Base-by-base conservation (phyloP, 2,329 filamentous ascomycete species). In the Zalaria obscura region DNA sequence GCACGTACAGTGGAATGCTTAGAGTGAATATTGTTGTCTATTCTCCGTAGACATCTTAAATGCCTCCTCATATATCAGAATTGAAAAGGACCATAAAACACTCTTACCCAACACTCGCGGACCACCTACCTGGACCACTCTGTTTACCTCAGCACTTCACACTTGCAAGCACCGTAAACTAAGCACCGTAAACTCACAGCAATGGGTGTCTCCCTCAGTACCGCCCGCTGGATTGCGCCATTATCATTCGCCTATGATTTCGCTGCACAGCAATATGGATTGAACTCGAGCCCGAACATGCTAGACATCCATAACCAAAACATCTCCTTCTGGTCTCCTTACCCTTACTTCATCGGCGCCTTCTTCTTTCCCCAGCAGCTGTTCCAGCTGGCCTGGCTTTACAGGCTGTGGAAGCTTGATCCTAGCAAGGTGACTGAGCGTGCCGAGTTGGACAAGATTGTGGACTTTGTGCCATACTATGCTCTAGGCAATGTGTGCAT, bases 281-380 rank as follows among this genome's bases (percentile, higher is more conserved):
- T 78, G 55, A 63, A 73, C 28, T 67, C 66, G 31, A 61, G 54
- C 0, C 73, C 73, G 0, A 75, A 70, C 47, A 77, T 77, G 74
- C 69, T 75, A 48, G 68, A 75, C 39, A 62, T 76, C 28, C 72
- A 77, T 52, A 67, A 76, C 49, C 57, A 57, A 28, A 75, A 78
- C 51, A 58, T 75, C 4, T 73, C 71, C 1, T 76, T 75, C 52
- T 77, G 72, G 60, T 69, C 64, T 1, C 73, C 73, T 0, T 69
- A 76, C 43, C 72, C 73, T 1, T 72, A 64, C 50, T 74, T 75
- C 56, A 75, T 78, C 45, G 73, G 61, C 0, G 70, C 59, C 10
- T 77, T 78, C 61, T 78, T 78, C 62, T 73, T 74, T 53, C 72
- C 72, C 0, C 73, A 78, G 52, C 73, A 77, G 52, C 51, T 76